phyloP scores from a whole-genome alignment of 1,139 yeast species.

The Sugiyamaella paludigena region DNA sequence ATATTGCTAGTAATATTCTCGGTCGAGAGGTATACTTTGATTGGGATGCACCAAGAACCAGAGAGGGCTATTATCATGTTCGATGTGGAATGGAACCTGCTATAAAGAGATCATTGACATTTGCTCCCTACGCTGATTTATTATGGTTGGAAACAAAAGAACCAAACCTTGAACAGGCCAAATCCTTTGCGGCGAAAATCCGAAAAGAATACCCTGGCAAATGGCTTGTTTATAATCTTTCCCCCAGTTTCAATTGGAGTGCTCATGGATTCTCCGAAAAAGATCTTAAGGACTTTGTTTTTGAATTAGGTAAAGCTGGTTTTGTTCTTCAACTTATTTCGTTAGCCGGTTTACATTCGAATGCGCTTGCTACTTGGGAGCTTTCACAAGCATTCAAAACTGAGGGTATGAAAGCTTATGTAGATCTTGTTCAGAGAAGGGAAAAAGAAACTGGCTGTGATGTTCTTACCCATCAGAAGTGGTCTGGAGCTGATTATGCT shows the following conservation, averaged over 20 bases:
- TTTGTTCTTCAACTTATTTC: constrained; percentile 54
- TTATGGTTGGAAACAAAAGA: constrained; percentile 60
- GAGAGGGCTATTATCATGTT: constrained; percentile 55
- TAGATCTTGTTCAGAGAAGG: constrained; percentile 48
- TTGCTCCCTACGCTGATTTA: constrained; percentile 57
- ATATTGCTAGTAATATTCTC: constrained; percentile 35
- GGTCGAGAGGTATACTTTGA: constrained; percentile 44
- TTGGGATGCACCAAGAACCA: constrained; percentile 59
- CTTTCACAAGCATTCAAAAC: constrained; percentile 46
- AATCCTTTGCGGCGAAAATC: constrained; percentile 47
- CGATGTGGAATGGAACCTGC: constrained; percentile 54
- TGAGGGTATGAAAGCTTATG: constrained; percentile 58
- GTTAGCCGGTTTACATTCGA: constrained; percentile 53
- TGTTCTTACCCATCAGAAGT: constrained; percentile 55
- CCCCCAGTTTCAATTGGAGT: constrained; percentile 60
- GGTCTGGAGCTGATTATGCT: constrained; percentile 58
- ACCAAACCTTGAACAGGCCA: constrained; percentile 53
- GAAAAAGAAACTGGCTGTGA: constrained; percentile 50
- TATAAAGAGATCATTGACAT: constrained; percentile 50
- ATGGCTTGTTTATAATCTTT: constrained; percentile 56
- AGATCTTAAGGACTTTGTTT: constrained; percentile 49
- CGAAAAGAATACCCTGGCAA: constrained; percentile 50
- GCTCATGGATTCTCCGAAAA: constrained; percentile 51
- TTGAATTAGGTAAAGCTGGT: constrained; percentile 55
- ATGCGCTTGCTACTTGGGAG: constrained; percentile 52